Evolutionary conservation across 768 basidiomycete species (phyloP), one percentile per base, ranked within the genome.

Genomic region (Agaricus blazei): DNA sequence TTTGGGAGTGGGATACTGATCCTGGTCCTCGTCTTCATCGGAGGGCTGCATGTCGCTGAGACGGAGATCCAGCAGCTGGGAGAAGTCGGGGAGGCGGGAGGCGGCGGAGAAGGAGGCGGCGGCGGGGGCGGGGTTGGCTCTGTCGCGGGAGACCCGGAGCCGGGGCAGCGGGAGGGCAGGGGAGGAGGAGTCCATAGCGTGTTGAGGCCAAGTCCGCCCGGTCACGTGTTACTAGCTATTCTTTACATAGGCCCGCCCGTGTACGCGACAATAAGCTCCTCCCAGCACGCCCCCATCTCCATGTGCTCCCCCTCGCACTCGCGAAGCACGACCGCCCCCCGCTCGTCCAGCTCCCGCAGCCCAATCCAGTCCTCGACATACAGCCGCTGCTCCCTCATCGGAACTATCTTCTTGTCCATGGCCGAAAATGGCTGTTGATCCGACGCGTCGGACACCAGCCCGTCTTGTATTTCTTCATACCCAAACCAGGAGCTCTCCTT

Each of bases 401-500:
- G 84, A 28, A 93, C 70, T 43, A 89, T 76, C 1, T 54, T 59
- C 5, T 29, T 58, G n/a, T 54, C 60, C 37, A 14, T 27, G 3
- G 12, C 34, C 23, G 48, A 44, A 27, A 51, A 31, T 9, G 9
- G 49, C 29, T 38, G 42, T 14, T 52, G 43, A 40, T 34, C 26
- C 23, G 47, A 50, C 47, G 52, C 41, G 49, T 19, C 51, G 28
- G 26, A 34, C 23, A 31, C 40, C 43, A 24, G 24, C 27, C 34
- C 38, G 15, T 77, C 73, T 19, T 73, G 68, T 24, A 68, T 71
- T 1, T 74, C 75, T 62, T 87, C 86, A 3, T 87, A 85, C 5
- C 88, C 90, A 68, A 94, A 93, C 91, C 90, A 93, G 9, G 88
- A 72, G 61, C 82, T 89, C 68, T 93, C 90, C 67, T 90, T 90